These are phyloP conservation scores for Penicillium paxilli DNA, from an alignment of 495 filamentous ascomycete genomes.

Conservation along the genomic window DNA sequence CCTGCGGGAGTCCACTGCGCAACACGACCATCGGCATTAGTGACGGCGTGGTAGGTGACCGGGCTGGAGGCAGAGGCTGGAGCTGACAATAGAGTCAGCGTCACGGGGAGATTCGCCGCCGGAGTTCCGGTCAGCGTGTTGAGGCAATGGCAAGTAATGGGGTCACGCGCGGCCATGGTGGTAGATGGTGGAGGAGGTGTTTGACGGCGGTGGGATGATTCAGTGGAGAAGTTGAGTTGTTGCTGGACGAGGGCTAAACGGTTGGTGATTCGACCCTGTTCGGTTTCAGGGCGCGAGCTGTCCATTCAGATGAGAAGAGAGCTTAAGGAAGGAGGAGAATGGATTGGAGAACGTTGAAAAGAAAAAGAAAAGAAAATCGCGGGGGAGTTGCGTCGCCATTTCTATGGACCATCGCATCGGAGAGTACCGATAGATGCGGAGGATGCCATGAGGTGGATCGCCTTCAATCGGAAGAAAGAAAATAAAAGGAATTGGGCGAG, in stretches of 20 bases:
- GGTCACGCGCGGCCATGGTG: slow-evolving; percentile 54
- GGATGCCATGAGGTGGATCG: slow-evolving; percentile 32
- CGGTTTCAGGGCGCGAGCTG: slow-evolving; percentile 11
- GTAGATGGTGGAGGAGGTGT: slow-evolving; percentile 15
- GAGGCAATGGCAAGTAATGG: slow-evolving; percentile 77
- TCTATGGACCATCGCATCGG: slow-evolving; percentile 37
- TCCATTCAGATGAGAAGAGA: slow-evolving; percentile 30
- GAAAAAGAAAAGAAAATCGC: background rate
- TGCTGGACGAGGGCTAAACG: slow-evolving; percentile 42
- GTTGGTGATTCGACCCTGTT: slow-evolving; percentile 31
- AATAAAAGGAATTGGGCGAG: too few species aligned
- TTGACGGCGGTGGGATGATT: slow-evolving; percentile 15
- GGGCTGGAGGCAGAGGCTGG: slow-evolving; percentile 29
- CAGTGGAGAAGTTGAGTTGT: slow-evolving; percentile 26
- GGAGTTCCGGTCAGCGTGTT: slow-evolving; percentile 67
- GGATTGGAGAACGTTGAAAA: background rate
- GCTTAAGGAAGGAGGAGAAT: slow-evolving; percentile 3
- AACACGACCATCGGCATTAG: slow-evolving; percentile 86
- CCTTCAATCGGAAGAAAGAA: background rate
- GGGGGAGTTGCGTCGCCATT: slow-evolving; percentile 16
- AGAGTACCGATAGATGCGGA: slow-evolving; percentile 44
- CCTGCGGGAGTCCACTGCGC: slow-evolving; percentile 67
- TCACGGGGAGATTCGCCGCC: slow-evolving; percentile 55
- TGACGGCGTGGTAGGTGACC: slow-evolving; percentile 61
- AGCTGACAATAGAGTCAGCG: slow-evolving; percentile 49